Conservation (phyloP, 257 asterid genomes). For the Forsythia viridissima region DNA sequence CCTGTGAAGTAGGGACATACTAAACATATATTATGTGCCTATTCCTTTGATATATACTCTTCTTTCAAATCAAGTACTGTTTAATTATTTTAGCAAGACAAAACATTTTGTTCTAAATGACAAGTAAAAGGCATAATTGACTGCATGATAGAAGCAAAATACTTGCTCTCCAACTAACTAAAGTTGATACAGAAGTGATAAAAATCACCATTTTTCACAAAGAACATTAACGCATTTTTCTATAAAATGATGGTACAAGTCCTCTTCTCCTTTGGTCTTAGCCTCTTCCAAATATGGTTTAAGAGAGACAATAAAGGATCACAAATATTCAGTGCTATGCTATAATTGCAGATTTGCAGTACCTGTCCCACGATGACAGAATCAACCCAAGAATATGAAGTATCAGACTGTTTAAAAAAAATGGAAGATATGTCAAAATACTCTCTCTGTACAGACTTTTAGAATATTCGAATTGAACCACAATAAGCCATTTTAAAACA, state of each 20-base stretch:
- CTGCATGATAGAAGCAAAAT: background rate
- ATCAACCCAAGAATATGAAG: constrained; percentile 49
- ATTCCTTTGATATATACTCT: background rate
- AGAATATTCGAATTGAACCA: constrained; percentile 7
- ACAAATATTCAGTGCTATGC: background rate
- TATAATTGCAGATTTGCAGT: constrained; percentile 23
- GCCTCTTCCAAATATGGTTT: background rate
- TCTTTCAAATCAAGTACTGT: background rate
- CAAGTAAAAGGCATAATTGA: background rate
- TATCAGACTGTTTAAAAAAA: constrained; percentile 37
- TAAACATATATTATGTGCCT: background rate
- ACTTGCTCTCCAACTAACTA: background rate
- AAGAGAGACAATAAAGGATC: constrained; percentile 10
- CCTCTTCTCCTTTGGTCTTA: background rate
- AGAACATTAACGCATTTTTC: background rate
- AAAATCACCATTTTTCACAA: background rate
- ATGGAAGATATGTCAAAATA: constrained; percentile 17
- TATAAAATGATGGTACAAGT: constrained; percentile 2
- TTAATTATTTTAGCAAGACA: background rate
- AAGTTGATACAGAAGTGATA: background rate
- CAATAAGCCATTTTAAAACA: constrained; percentile 15
- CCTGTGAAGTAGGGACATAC: background rate
- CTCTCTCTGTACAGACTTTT: constrained; percentile 8
- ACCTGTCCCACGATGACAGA: constrained; percentile 55
- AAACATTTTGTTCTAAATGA: background rate